phyloP scores from a whole-genome alignment of 1,284 basidiomycete species.

The Ganoderma lucidum region DNA sequence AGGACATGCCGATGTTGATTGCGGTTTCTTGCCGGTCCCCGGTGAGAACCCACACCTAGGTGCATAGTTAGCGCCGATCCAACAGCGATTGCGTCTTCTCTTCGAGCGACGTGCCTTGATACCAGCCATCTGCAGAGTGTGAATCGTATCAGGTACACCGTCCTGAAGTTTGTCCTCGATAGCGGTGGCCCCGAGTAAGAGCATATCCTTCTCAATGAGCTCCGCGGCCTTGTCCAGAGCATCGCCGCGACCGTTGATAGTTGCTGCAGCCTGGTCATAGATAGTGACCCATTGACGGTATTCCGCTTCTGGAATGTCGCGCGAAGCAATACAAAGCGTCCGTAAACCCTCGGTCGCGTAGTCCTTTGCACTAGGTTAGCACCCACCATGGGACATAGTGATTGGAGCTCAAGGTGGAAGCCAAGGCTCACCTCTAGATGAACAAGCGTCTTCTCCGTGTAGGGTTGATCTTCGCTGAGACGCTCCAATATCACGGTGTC shows the following conservation, averaged over 20 bases:
- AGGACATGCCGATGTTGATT: constrained; percentile 99
- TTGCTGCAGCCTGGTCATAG: constrained; percentile 92
- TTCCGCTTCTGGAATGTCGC: constrained; percentile 91
- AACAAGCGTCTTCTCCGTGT: constrained; percentile 85
- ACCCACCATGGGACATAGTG: not conserved
- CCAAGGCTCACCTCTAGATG: constrained; percentile 84
- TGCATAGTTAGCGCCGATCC: not conserved
- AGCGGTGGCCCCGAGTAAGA: constrained; percentile 94
- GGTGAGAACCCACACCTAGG: constrained; percentile 94
- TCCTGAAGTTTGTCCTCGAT: constrained; percentile 99
- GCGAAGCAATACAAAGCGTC: constrained; percentile 95
- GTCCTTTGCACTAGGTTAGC: constrained; percentile 58
- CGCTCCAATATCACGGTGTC: constrained; percentile 97
- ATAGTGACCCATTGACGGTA: constrained; percentile 90
- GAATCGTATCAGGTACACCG: constrained; percentile 98
- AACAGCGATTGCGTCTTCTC: not conserved
- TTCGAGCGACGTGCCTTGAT: constrained; percentile 74
- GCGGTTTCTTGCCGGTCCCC: constrained; percentile 99
- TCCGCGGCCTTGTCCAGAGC: constrained; percentile 96
- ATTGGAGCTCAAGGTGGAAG: too few relatives aligned
- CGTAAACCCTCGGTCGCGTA: constrained; percentile 97
- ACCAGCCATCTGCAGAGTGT: constrained; percentile 96
- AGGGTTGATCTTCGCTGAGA: constrained; percentile 82
- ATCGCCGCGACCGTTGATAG: constrained; percentile 92
- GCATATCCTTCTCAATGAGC: constrained; percentile 94